Percentiles rank a stretch among this genome's conserved stretches.
Conservation (phyloP, 345 rosid genomes). For the Combretum micranthum region DNA sequence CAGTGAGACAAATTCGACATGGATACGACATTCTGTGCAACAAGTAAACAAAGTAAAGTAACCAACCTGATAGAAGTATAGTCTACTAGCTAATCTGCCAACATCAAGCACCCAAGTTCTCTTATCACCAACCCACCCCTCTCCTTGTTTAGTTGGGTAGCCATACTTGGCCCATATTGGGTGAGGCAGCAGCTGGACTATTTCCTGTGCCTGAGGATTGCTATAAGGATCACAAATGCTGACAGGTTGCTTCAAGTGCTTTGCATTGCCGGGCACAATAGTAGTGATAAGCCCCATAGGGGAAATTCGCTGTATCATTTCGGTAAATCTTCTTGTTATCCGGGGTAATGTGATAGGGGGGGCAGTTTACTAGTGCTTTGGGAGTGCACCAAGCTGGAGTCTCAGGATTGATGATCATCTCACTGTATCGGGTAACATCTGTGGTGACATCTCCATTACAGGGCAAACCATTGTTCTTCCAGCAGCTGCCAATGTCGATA, state of each 20-base stretch:
- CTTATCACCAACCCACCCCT: constrained; percentile 61
- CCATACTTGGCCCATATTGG: constrained; percentile 69
- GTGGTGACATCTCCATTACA: constrained; percentile 63
- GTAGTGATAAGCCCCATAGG: constrained; percentile 56
- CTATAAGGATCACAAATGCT: constrained; percentile 62
- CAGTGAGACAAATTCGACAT: neutral
- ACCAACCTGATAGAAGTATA: constrained; percentile 69
- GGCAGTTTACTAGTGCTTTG: constrained; percentile 33
- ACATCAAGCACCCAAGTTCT: constrained; percentile 72
- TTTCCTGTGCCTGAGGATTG: constrained; percentile 70
- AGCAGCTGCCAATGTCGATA: constrained; percentile 74
- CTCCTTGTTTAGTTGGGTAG: constrained; percentile 52
- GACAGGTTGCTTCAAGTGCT: constrained; percentile 35
- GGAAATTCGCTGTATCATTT: constrained; percentile 39
- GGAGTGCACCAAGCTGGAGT: constrained; percentile 44
- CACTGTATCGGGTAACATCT: constrained; percentile 70
- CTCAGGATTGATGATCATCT: constrained; percentile 61
- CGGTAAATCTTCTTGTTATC: constrained; percentile 40
- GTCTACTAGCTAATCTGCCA: constrained; percentile 49
- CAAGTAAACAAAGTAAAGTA: neutral
- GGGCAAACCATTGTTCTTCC: constrained; percentile 63
- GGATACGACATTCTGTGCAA: neutral
- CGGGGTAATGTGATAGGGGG: constrained; percentile 54
- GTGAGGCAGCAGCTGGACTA: constrained; percentile 61
- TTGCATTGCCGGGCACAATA: constrained; percentile 61